Conservation (phyloP, 2,329 filamentous ascomycete species). For the Albophoma yamanashiensis region DNA sequence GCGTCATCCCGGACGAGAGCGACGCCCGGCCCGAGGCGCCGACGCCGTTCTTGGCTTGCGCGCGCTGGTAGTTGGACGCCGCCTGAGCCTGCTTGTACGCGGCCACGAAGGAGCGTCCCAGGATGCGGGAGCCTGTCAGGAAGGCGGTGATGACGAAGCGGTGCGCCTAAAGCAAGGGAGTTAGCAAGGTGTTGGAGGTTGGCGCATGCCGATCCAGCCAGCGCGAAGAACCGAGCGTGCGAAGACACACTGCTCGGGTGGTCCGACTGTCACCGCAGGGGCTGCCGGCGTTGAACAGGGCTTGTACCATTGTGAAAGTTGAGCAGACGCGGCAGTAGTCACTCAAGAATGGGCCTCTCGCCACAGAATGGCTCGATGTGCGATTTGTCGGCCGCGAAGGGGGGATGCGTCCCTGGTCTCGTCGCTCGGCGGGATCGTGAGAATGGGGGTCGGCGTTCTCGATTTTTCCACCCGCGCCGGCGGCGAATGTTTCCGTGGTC, state of each 20-base stretch:
- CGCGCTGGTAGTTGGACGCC: constrained; percentile 69
- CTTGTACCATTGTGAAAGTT: constrained; percentile 7
- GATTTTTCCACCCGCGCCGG: constrained; percentile 16
- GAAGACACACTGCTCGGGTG: neutral
- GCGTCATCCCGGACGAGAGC: constrained; percentile 63
- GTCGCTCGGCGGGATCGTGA: constrained; percentile 12
- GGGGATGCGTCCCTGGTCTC: constrained; percentile 13
- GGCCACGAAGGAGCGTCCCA: constrained; percentile 86
- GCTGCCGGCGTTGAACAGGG: neutral
- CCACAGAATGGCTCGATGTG: neutral
- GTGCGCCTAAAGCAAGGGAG: constrained; percentile 55
- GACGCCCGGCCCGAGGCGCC: constrained; percentile 40
- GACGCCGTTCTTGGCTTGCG: constrained; percentile 54
- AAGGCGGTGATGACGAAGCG: constrained; percentile 83
- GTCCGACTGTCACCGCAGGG: neutral
- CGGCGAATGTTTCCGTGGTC: constrained; percentile 16
- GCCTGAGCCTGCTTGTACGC: constrained; percentile 94
- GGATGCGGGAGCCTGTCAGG: constrained; percentile 78
- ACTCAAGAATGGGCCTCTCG: neutral
- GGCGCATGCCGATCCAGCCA: neutral
- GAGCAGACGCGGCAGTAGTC: neutral
- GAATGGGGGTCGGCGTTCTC: constrained; percentile 8
- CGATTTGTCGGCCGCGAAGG: neutral
- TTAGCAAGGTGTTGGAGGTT: constrained; percentile 5
- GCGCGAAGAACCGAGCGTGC: neutral